A percentile compares a stretch with the other conserved stretches of the same genome.
These are phyloP conservation scores for Diaporthe capsici DNA, from an alignment of 2,329 filamentous ascomycete species.

Conservation along the genomic window DNA sequence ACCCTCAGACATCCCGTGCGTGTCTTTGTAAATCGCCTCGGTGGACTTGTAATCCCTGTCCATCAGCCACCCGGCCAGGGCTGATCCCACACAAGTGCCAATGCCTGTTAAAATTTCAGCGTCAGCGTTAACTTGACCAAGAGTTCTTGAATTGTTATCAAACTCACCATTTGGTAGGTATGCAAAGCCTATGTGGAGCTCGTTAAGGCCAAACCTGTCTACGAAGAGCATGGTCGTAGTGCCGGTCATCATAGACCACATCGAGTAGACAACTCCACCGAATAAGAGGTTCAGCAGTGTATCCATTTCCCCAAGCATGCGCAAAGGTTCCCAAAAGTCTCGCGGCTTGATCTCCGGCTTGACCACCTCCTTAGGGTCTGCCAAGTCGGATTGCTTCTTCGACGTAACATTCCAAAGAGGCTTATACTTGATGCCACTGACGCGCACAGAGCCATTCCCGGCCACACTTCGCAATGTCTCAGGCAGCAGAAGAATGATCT, in stretches of 20 bases:
- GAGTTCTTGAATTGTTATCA: too few relatives aligned
- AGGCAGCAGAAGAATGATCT: constrained; percentile 45
- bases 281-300: constrained; percentile 49
- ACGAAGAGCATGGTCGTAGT: constrained; percentile 52
- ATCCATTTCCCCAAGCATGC: constrained; percentile 50
- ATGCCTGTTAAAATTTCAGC: constrained; percentile 48
- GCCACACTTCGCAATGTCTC: constrained; percentile 50
- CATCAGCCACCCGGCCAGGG: constrained; percentile 48
- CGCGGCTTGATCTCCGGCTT: constrained; percentile 18
- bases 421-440: constrained; percentile 40
- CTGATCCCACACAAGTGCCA: constrained; percentile 50
- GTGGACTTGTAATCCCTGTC: constrained; percentile 48
- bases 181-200: background rate
- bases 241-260: constrained; percentile 53
- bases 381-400: constrained; percentile 6
- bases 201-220: constrained; percentile 42
- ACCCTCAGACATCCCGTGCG: background rate
- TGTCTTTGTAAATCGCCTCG: constrained; percentile 15
- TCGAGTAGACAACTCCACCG: constrained; percentile 52
- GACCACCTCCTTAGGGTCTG: background rate
- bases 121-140: background rate
- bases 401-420: constrained; percentile 45
- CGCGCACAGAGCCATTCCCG: constrained; percentile 47
- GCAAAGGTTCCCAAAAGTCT: constrained; percentile 48
- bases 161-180: constrained; percentile 9